phyloP scores from a whole-genome alignment of 352 stramenopile genomes.

The Pythium sp. region DNA sequence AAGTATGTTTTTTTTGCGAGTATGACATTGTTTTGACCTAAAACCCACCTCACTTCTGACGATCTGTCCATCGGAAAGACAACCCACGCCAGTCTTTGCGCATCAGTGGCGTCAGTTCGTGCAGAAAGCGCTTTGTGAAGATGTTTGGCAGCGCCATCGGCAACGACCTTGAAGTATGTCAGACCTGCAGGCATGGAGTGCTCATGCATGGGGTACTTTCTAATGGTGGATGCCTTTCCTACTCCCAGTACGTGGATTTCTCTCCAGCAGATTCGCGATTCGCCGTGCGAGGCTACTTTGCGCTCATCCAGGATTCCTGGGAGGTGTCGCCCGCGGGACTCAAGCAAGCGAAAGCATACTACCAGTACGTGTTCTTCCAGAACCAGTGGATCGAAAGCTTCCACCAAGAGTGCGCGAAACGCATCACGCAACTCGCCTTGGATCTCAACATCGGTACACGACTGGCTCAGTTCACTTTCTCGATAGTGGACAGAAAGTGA shows the following conservation, averaged over 20 bases:
- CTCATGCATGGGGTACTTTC: not conserved
- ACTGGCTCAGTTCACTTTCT: not conserved
- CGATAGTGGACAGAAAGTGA: not conserved
- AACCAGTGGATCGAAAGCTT: constrained; percentile 64
- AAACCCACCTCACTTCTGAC: not conserved
- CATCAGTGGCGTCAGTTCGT: constrained; percentile 17
- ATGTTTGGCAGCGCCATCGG: constrained; percentile 45
- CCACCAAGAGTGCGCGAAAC: constrained; percentile 41
- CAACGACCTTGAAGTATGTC: constrained; percentile 36
- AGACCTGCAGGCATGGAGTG: not conserved
- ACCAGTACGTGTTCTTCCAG: constrained; percentile 68
- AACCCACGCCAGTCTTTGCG: constrained; percentile 11
- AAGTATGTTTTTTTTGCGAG: constrained; percentile 17
- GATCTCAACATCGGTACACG: constrained; percentile 5
- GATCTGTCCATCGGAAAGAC: constrained; percentile 2
- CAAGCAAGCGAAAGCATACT: constrained; percentile 64
- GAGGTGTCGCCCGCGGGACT: constrained; percentile 34
- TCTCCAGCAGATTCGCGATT: constrained; percentile 21
- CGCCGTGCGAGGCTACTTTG: constrained; percentile 51
- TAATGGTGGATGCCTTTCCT: not conserved
- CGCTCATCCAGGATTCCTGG: constrained; percentile 37
- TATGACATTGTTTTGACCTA: not conserved
- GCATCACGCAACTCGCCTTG: constrained; percentile 32
- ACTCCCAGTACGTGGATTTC: constrained; percentile 36
- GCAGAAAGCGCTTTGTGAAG: constrained; percentile 33